Percentiles rank a stretch among this genome's conserved stretches.
These are phyloP conservation scores for Sphaerostilbella broomeana DNA, from an alignment of 2,329 filamentous ascomycete genomes.

Conservation along the genomic window DNA sequence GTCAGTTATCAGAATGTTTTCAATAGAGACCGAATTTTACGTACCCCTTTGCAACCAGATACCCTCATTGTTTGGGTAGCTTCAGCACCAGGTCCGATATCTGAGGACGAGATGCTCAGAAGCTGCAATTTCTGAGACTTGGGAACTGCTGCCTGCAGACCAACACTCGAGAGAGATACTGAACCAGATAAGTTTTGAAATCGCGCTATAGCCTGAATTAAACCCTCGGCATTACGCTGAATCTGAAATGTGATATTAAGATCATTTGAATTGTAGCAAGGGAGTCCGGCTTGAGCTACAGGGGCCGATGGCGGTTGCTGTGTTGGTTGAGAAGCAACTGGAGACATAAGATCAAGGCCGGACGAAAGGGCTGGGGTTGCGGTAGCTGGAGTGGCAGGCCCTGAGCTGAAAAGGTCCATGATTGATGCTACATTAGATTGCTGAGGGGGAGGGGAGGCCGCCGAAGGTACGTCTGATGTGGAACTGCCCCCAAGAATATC, in stretches of 20 bases:
- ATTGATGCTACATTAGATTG: slow-evolving; percentile 62
- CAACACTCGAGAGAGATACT: slow-evolving; percentile 63
- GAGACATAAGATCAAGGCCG: slow-evolving; percentile 43
- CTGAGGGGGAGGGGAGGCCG: slow-evolving; percentile 43
- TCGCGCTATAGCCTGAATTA: slow-evolving; percentile 73
- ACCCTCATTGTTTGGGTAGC: slow-evolving; percentile 90
- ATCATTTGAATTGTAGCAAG: slow-evolving; percentile 82
- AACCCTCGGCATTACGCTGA: slow-evolving; percentile 72
- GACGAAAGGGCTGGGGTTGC: slow-evolving; percentile 35
- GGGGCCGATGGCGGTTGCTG: slow-evolving; percentile 32
- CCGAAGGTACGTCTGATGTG: slow-evolving; percentile 33
- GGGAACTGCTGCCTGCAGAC: slow-evolving; percentile 88
- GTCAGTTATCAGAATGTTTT: neutral
- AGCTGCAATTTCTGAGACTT: slow-evolving; percentile 94
- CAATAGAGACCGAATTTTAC: slow-evolving; percentile 33
- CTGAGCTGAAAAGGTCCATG: slow-evolving; percentile 75
- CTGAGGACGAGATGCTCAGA: slow-evolving; percentile 77
- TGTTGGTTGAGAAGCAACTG: slow-evolving; percentile 43
- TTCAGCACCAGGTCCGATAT: slow-evolving; percentile 70
- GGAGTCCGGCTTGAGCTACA: slow-evolving; percentile 48
- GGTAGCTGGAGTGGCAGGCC: slow-evolving; percentile 31
- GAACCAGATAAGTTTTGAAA: slow-evolving; percentile 73
- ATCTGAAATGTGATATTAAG: slow-evolving; percentile 75
- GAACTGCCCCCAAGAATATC: slow-evolving; percentile 76
- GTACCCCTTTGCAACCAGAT: slow-evolving; percentile 78